Evolutionary conservation across 1,139 yeast genomes (phyloP).

Genomic region (Yamadazyma oceani): DNA sequence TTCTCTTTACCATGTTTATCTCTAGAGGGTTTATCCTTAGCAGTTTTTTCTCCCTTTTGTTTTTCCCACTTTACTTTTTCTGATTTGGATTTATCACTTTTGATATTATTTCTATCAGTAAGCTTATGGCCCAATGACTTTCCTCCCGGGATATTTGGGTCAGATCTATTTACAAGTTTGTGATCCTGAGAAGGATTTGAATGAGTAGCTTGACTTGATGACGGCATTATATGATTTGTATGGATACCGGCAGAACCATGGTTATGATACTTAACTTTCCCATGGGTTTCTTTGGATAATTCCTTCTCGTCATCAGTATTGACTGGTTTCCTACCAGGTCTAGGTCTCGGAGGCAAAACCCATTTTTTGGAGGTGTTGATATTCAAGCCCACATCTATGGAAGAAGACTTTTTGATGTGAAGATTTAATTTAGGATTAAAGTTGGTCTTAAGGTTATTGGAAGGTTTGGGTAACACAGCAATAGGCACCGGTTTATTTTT

Average conservation of each 20-base stretch:
- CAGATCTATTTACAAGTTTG: too few relatives aligned
- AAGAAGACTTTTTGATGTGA: constrained; percentile 7
- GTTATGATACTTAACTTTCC: too few relatives aligned
- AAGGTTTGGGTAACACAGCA: constrained; percentile 29
- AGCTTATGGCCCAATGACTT: too few relatives aligned
- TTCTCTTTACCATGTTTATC: constrained; percentile 2
- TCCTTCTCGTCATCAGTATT: constrained; percentile 16
- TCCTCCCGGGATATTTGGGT: too few relatives aligned
- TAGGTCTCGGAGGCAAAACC: constrained; percentile 66
- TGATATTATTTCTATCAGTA: too few relatives aligned
- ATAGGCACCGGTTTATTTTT: constrained; percentile 20
- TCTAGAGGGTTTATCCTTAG: not conserved
- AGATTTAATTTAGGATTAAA: constrained; percentile 15
- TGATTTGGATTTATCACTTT: not conserved
- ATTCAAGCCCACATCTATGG: constrained; percentile 18
- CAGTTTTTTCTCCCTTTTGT: not conserved
- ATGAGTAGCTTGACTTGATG: too few relatives aligned
- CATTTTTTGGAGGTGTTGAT: constrained; percentile 57
- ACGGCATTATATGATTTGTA: too few relatives aligned
- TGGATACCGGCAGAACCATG: too few relatives aligned
- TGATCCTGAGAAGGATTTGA: too few relatives aligned
- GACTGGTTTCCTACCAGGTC: constrained; percentile 56
- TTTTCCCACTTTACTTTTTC: not conserved
- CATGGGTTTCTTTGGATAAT: not conserved
- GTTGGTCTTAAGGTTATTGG: constrained; percentile 9